Base-by-base conservation (phyloP, 2,329 filamentous ascomycete genomes). In the Penicillium sp. region DNA sequence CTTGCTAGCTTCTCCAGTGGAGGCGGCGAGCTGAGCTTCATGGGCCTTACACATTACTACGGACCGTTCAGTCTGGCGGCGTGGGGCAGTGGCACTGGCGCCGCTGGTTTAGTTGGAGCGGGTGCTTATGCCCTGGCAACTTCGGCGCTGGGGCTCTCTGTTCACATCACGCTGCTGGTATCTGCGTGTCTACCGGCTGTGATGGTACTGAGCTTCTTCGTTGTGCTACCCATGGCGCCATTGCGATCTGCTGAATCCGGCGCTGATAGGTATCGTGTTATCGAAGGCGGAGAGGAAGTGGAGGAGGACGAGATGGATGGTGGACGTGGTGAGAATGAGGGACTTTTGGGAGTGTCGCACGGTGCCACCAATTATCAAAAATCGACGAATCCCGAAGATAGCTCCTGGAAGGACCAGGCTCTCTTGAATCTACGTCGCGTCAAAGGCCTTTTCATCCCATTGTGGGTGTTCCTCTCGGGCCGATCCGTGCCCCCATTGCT, bases 1-100 rank as follows among this genome's bases (percentile, higher is more conserved):
- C 77, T 97, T 45, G 91, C 92, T 1, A 96, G 91, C 65, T 74
- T 97, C 47, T 90, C 90, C 64, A 91, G 88, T 58, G 94, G 94
- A 14, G 90, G 83, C 16, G 94, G 94, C 31, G 94, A 97, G 77
- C 79, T 97, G 55, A 95, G 89, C 73, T 97, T 97, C 69, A 78
- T 99, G 5, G 89, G 91, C 1, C 76, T 99, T 67, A 96, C 93
- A 13, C 93, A 97, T 71, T 97, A 89, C 77, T 97, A 97, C 67
- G 94, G 93, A 0, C 87, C 86, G 8, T 88, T 90, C 73, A 91
- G 91, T 64, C 81, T 97, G 16, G 92, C 92, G 0, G 88, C 91
- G 34, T 99, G 94, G 94, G 90, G 91, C 0, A 93, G 89, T 60
- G 93, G 93, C 0, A 97, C 93, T 0, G 93, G 93, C 1, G 93